Percentiles rank a stretch among this genome's conserved stretches.
Conservation (phyloP, 352 stramenopile species). For the Elongisporangium prolatum region DNA sequence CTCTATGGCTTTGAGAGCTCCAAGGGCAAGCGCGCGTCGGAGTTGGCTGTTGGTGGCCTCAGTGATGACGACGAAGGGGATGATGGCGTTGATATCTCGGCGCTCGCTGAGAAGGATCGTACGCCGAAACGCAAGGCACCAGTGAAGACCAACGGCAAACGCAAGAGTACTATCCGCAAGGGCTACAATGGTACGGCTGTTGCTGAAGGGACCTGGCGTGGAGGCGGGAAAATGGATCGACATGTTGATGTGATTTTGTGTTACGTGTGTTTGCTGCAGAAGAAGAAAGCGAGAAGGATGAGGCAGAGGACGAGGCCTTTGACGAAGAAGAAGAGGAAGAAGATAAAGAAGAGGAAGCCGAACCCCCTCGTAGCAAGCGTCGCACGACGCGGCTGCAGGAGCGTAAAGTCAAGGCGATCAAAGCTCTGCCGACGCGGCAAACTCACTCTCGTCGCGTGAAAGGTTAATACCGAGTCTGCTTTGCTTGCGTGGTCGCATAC, state of each 20-base stretch:
- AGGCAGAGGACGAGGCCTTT: conserved; percentile 24
- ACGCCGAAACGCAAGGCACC: neutral
- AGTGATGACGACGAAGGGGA: conserved; percentile 11
- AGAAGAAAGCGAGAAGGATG: conserved; percentile 34
- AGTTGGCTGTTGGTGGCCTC: neutral
- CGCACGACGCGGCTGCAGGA: conserved; percentile 19
- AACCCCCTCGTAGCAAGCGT: conserved; percentile 10
- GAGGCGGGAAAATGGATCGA: conserved; percentile 1
- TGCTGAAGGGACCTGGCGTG: neutral
- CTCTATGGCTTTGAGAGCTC: conserved; percentile 36
- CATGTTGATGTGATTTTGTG: neutral
- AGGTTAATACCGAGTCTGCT: conserved; percentile 47
- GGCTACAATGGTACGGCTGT: conserved; percentile 8
- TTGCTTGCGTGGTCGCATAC: conserved; percentile 22
- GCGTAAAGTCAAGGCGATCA: conserved; percentile 12
- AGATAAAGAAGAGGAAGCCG: conserved; percentile 22
- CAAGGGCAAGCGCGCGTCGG: conserved; percentile 2
- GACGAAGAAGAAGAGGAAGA: conserved; percentile 20
- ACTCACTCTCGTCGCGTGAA: conserved; percentile 50
- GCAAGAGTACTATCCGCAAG: conserved; percentile 4
- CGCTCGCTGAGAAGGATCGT: neutral
- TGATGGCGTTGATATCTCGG: conserved; percentile 1
- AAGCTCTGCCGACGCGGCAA: conserved; percentile 11
- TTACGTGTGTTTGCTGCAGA: conserved; percentile 11
- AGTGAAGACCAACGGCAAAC: conserved; percentile 14